phyloP scores from a whole-genome alignment of 345 rosid species.

The Eutrema japonicum region DNA sequence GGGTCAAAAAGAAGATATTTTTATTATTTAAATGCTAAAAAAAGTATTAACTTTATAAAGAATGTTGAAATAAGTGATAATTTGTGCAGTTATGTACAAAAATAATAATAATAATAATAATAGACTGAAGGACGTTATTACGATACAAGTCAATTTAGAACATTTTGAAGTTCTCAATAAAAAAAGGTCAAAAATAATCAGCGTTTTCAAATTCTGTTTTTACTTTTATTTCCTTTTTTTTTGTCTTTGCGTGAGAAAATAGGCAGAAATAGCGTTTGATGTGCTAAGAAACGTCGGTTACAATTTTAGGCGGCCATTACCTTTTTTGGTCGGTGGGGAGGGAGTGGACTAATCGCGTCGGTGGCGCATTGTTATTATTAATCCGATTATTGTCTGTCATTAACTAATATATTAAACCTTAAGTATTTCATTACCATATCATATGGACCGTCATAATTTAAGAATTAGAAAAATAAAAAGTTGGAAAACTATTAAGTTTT shows the following conservation, averaged over 20 bases:
- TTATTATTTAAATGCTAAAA: no score
- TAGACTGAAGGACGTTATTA: neutral
- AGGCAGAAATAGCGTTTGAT: slow-evolving; percentile 18
- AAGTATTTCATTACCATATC: slow-evolving; percentile 6
- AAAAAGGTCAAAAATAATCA: slow-evolving; percentile 23
- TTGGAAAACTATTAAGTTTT: neutral
- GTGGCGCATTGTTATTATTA: slow-evolving; percentile 11
- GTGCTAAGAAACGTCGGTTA: slow-evolving; percentile 27
- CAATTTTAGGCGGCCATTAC: slow-evolving; percentile 16
- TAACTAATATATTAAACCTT: neutral
- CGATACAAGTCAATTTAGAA: slow-evolving; percentile 20
- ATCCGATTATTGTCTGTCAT: neutral
- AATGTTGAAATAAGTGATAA: no score
- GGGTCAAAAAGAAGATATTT: no score
- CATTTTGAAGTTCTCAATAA: slow-evolving; percentile 2
- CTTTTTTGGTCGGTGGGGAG: slow-evolving; percentile 30
- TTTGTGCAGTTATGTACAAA: no score
- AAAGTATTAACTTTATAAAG: no score
- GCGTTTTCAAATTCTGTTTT: no score
- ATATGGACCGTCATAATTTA: neutral
- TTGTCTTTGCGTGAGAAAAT: slow-evolving; percentile 16
- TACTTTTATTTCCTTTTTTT: neutral
- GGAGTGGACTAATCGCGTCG: neutral
- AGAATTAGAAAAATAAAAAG: neutral
- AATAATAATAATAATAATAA: neutral